Evolutionary conservation across 1,284 basidiomycete species (phyloP), one percentile per base, ranked within the genome.

Genomic region (Ceraceosorus bombacis): DNA sequence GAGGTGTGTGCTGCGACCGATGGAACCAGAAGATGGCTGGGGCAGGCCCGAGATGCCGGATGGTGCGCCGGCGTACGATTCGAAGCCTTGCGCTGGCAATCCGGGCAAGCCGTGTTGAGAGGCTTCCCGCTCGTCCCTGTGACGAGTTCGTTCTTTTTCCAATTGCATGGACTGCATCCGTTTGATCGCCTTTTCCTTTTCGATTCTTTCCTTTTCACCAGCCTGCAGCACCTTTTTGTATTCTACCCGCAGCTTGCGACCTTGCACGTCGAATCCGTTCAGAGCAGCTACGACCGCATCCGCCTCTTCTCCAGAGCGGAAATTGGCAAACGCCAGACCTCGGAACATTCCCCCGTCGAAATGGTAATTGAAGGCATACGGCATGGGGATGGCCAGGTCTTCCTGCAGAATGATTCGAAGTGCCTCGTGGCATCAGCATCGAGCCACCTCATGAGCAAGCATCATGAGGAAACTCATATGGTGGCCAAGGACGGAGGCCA

Each of bases 161-260:
- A 70, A 62, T 55, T 72, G 70, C 68, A 74, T 68, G 49, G 62
- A 65, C 55, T 91, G 86, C 93, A 99, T 97, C 60, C 94, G 85
- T 72, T 94, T 89, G 70, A 99, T 87, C 2, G 95, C 95, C 82
- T 99, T 99, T 81, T 98, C 95, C 65, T 95, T 84, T 79, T 99
- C 94, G 76, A 98, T 99, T 60, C 91, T 85, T 78, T 99, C 95
- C 81, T 99, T 99, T 80, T 99, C 95, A 52, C 95, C 94, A 1
- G 92, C 92, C 78, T 97, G 94, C 15, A 99, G 82, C 7, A 97
- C 95, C 80, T 97, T 97, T 82, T 99, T 99, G 83, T 97, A 98
- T 80, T 99, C 94, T 61, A 97, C 94, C 41, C 95, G 88, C 51
- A 99, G 83, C 80, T 97, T 98, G 71, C 94, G 88, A n/a, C 95